Evolutionary conservation across 148 eudicot species (phyloP).

Genomic region (Nepenthes gracilis): DNA sequence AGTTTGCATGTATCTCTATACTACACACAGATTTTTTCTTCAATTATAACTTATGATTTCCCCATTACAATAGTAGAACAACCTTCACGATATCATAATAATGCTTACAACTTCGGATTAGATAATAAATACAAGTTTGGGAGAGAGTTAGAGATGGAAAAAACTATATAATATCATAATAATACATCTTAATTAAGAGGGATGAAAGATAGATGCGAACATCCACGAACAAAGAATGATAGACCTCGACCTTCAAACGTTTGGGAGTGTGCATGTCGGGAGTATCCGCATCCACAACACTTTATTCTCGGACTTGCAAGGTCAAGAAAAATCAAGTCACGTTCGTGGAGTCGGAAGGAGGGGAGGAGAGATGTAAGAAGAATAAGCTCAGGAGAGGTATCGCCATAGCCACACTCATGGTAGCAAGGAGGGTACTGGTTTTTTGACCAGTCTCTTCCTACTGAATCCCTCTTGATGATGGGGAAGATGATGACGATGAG

Average conservation of each 20-base stretch:
- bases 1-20: no score
- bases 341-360: constrained; percentile 9
- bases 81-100: no score
- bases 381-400: constrained; percentile 71
- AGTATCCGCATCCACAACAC: no score
- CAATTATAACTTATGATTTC: no score
- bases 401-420: constrained; percentile 24
- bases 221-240: not conserved
- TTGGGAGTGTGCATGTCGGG: no score
- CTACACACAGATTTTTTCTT: no score
- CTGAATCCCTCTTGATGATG: not conserved
- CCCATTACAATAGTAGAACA: no score
- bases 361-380: constrained; percentile 12
- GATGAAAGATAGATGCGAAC: constrained; percentile 14
- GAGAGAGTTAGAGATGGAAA: no score
- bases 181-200: constrained; percentile 32
- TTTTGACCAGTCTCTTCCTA: not conserved
- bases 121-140: no score
- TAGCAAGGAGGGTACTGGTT: constrained; percentile 1
- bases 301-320: constrained; percentile 48
- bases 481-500: not conserved
- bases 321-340: constrained; percentile 58
- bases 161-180: no score
- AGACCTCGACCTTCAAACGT: not conserved
- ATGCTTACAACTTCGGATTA: no score